A percentile compares a stretch with the other conserved stretches of the same genome.
Conservation (phyloP, 345 rosid genomes). For the Moringa oleifera region DNA sequence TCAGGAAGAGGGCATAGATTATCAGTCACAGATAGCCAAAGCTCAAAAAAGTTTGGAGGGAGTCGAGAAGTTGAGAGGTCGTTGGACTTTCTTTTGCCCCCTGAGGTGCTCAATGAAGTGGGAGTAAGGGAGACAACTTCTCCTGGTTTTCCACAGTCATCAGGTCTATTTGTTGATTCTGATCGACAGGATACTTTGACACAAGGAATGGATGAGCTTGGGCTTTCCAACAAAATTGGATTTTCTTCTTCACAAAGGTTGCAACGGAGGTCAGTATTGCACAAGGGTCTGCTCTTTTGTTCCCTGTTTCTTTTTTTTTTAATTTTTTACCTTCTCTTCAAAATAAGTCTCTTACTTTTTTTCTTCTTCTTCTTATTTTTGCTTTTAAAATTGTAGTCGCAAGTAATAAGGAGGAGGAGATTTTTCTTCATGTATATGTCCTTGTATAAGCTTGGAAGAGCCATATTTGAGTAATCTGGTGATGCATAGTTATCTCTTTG, state of each 20-base stretch:
- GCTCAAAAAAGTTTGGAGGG: constrained; percentile 17
- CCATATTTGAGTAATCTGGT: not conserved
- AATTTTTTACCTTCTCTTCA: not conserved
- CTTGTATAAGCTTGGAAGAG: not conserved
- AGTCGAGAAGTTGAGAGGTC: constrained; percentile 31
- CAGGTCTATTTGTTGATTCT: constrained; percentile 19
- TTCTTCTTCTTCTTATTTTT: not conserved
- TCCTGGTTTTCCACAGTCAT: constrained; percentile 18
- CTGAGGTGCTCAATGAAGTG: constrained; percentile 26
- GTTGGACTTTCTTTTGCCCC: constrained; percentile 25
- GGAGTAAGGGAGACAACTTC: constrained; percentile 16
- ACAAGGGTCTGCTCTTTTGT: not conserved
- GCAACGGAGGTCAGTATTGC: constrained; percentile 7
- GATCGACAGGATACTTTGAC: constrained; percentile 20
- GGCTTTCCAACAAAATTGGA: constrained; percentile 18
- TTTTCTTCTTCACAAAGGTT: constrained; percentile 17
- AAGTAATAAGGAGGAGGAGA: too few relatives aligned
- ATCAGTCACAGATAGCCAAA: constrained; percentile 13
- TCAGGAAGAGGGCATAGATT: constrained; percentile 14
- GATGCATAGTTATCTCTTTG: not conserved
- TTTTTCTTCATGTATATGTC: not conserved
- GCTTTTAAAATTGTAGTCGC: too few relatives aligned
- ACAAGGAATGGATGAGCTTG: constrained; percentile 26
- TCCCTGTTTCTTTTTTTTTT: not conserved
- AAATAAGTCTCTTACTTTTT: not conserved